A percentile compares a stretch with the other conserved stretches of the same genome.
These are phyloP conservation scores for Malus hybrid DNA, from an alignment of 331 rosid genomes.

Conservation along the genomic window DNA sequence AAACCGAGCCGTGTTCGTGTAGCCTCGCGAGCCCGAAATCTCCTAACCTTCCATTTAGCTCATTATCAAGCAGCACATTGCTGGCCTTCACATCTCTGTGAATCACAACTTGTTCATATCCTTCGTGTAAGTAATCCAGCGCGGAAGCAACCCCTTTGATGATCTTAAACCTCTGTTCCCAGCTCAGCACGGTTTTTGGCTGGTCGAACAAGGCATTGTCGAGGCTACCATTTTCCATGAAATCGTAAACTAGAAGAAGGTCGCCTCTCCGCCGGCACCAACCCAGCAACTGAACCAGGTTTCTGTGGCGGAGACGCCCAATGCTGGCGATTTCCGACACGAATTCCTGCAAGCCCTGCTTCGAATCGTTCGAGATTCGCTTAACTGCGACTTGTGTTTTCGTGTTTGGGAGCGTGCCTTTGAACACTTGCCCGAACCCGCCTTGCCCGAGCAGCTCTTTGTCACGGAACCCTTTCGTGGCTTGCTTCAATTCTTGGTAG, in stretches of 20 bases:
- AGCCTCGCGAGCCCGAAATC: conserved; percentile 72
- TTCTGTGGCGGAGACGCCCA: conserved; percentile 70
- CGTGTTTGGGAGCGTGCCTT: conserved; percentile 44
- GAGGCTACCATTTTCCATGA: conserved; percentile 61
- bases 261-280: conserved; percentile 64
- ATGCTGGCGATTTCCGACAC: conserved; percentile 64
- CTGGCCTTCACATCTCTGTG: conserved; percentile 74
- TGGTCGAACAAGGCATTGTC: conserved; percentile 51
- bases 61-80: conserved; percentile 57
- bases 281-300: conserved; percentile 56
- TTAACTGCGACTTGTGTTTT: conserved; percentile 56
- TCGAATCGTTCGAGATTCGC: conserved; percentile 51
- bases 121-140: conserved; percentile 65
- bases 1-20: conserved; percentile 61
- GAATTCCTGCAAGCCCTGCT: conserved; percentile 62
- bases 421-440: conserved; percentile 67
- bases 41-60: conserved; percentile 54
- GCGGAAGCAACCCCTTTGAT: conserved; percentile 65
- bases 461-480: conserved; percentile 50
- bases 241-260: conserved; percentile 59
- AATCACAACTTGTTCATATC: conserved; percentile 57
- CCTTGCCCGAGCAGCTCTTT: conserved; percentile 62
- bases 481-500: conserved; percentile 54
- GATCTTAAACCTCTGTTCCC: conserved; percentile 60
- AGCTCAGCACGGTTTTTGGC: conserved; percentile 29